A percentile compares a stretch with the other conserved stretches of the same genome.
These are phyloP conservation scores for Astraeus odoratus DNA, from an alignment of 768 basidiomycete species.

Conservation along the genomic window DNA sequence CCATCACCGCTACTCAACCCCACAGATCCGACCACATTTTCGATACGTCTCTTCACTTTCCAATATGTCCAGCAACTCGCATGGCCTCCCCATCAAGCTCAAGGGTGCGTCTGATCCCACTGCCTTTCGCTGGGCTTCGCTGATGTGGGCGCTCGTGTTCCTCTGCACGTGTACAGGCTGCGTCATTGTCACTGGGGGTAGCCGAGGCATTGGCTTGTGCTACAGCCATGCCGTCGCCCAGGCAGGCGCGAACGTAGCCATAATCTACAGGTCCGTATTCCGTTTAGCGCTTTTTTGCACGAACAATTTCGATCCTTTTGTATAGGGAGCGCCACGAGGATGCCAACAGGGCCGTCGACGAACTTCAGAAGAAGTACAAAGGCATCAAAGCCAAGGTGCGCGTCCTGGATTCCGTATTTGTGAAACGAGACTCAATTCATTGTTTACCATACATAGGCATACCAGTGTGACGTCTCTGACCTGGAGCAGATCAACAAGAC, in stretches of 20 bases:
- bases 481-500: constrained; percentile 35
- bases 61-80: background rate
- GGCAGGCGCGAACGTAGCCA: constrained; percentile 52
- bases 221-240: constrained; percentile 46
- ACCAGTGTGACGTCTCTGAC: constrained; percentile 54
- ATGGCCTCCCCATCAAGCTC: background rate
- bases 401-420: background rate
- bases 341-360: constrained; percentile 41
- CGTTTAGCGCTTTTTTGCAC: no score
- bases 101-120: background rate
- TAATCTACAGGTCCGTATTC: constrained; percentile 45
- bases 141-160: background rate
- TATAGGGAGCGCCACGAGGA: constrained; percentile 13
- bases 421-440: background rate
- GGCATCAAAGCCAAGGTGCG: constrained; percentile 34
- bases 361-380: constrained; percentile 40
- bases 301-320: background rate
- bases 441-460: constrained; percentile 35
- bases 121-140: no score
- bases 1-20: background rate
- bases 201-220: constrained; percentile 54
- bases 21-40: background rate
- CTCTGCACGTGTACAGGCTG: constrained; percentile 30
- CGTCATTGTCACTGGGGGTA: constrained; percentile 56
- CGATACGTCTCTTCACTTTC: background rate